phyloP scores from a whole-genome alignment of 495 filamentous ascomycete species.

The Hypoxylon cercidicola region DNA sequence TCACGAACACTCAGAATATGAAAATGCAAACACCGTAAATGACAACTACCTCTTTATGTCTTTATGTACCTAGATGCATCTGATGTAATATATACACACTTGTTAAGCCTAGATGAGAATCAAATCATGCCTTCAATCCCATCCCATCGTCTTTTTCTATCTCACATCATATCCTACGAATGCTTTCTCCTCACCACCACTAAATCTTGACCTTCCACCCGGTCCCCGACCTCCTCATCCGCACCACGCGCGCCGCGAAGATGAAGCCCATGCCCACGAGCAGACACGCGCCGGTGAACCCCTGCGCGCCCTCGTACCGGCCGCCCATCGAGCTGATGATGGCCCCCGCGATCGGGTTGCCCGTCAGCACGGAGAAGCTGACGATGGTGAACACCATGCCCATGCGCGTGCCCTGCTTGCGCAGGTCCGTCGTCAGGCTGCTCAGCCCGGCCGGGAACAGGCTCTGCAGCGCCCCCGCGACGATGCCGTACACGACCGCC shows the following conservation, averaged over 20 bases:
- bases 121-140: too few species aligned
- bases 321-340: slow-evolving; percentile 67
- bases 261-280: slow-evolving; percentile 57
- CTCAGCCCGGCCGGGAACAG: slow-evolving; percentile 71
- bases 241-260: slow-evolving; percentile 47
- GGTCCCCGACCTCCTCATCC: slow-evolving; percentile 45
- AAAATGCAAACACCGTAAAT: not conserved
- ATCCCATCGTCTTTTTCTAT: not conserved
- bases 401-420: slow-evolving; percentile 76
- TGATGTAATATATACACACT: too few species aligned
- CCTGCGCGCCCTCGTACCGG: slow-evolving; percentile 70
- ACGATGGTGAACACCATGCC: slow-evolving; percentile 85
- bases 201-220: slow-evolving; percentile 46
- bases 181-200: not conserved
- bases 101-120: too few species aligned
- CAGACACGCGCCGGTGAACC: slow-evolving; percentile 64
- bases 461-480: slow-evolving; percentile 73
- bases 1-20: too few species aligned
- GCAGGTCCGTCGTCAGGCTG: slow-evolving; percentile 69
- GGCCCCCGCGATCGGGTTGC: slow-evolving; percentile 78
- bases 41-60: not conserved
- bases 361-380: slow-evolving; percentile 76
- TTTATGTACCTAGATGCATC: too few species aligned
- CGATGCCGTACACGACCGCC: slow-evolving; percentile 71
- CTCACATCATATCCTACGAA: not conserved